A percentile compares a stretch with the other conserved stretches of the same genome.
These are phyloP conservation scores for Elaeagnus macrophylla DNA, from an alignment of 306 rosid genomes.

Conservation along the genomic window DNA sequence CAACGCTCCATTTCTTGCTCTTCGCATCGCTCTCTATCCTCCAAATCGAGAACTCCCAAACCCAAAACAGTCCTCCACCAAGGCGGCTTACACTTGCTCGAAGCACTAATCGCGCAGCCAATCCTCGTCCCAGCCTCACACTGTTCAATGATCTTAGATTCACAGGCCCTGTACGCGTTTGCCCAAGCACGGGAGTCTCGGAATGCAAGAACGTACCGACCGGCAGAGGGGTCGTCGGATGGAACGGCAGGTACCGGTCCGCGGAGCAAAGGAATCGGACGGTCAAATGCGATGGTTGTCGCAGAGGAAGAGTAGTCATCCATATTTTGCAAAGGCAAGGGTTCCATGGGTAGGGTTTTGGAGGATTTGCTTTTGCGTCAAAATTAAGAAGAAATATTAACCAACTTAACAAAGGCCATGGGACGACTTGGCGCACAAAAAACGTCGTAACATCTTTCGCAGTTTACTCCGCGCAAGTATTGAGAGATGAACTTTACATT, in stretches of 20 bases:
- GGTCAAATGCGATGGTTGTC: conserved; percentile 43
- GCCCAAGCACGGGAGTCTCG: conserved; percentile 60
- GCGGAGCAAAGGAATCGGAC: conserved; percentile 50
- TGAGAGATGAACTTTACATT: too few species aligned
- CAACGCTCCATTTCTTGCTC: conserved; percentile 43
- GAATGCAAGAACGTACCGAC: conserved; percentile 57
- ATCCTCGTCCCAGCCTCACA: conserved; percentile 69
- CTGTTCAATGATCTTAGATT: conserved; percentile 48
- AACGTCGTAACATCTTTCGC: too few species aligned
- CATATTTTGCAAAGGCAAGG: conserved; percentile 16
- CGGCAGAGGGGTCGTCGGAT: conserved; percentile 30
- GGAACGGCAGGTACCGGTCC: conserved; percentile 45
- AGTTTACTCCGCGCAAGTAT: too few species aligned
- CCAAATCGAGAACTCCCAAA: conserved; percentile 32
- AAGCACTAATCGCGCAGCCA: conserved; percentile 41
- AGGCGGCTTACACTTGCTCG: conserved; percentile 50
- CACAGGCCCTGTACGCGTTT: conserved; percentile 39
- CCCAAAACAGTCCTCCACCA: conserved; percentile 63
- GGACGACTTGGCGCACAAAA: too few species aligned
- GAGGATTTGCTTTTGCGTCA: not conserved
- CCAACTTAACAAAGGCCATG: too few species aligned
- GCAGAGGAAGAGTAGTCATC: conserved; percentile 48
- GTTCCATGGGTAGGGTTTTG: conserved; percentile 18
- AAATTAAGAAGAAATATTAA: not conserved
- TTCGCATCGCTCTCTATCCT: conserved; percentile 57